A percentile compares a stretch with the other conserved stretches of the same genome.
Evolutionary conservation across 148 eudicot species (phyloP).

Genomic region (Persicaria maculosa): DNA sequence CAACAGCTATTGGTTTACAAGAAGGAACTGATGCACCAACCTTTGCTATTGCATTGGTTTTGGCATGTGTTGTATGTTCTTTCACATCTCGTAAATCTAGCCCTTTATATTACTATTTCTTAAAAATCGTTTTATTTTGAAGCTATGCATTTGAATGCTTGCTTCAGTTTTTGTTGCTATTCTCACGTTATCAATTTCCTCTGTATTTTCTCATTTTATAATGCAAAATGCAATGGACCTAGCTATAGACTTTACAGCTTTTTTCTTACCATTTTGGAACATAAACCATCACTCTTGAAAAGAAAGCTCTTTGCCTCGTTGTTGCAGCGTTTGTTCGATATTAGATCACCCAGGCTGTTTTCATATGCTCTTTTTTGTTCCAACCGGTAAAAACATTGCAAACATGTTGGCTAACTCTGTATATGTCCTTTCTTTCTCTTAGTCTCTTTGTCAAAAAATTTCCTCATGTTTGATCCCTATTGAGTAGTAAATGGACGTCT

Average conservation of each 20-base stretch:
- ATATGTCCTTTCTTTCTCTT: too few relatives aligned
- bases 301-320: background rate
- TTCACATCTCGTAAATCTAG: background rate
- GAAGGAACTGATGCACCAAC: conserved; percentile 69
- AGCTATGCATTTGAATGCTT: background rate
- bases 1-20: conserved; percentile 62
- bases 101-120: background rate
- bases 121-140: background rate
- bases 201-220: background rate
- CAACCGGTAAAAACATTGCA: too few relatives aligned
- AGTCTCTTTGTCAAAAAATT: too few relatives aligned
- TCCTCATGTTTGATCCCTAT: too few relatives aligned
- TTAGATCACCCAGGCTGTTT: background rate
- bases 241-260: background rate
- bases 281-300: background rate
- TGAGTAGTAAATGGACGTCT: too few relatives aligned
- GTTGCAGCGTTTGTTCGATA: background rate
- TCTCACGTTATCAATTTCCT: background rate
- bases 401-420: too few relatives aligned
- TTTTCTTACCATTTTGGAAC: background rate
- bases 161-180: background rate
- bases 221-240: background rate
- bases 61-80: conserved; percentile 88
- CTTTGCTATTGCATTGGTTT: conserved; percentile 79
- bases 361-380: too few relatives aligned